These are phyloP conservation scores for Venturia oleaginea DNA, from an alignment of 2,329 filamentous ascomycete species.

Conservation along the genomic window DNA sequence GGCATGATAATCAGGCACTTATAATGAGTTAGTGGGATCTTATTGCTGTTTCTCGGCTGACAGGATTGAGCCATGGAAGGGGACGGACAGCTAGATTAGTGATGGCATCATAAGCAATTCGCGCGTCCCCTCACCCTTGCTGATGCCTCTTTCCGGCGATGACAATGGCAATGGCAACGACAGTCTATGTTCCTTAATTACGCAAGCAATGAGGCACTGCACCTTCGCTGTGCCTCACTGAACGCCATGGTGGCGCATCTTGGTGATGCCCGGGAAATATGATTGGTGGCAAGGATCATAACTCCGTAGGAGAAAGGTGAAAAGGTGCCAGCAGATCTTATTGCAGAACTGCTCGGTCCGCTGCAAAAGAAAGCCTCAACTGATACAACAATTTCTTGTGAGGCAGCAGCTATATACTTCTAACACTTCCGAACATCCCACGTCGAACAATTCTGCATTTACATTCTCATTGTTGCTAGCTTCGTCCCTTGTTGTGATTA, in stretches of 20 bases:
- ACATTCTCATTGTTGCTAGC: not conserved
- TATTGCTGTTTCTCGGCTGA: not conserved
- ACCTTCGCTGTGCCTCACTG: not conserved
- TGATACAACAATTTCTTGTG: not conserved
- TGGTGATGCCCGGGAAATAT: not conserved
- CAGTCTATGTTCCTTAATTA: not conserved
- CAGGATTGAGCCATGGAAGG: not conserved
- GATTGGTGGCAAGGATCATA: not conserved
- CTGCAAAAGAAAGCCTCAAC: not conserved
- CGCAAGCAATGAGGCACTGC: constrained; percentile 1
- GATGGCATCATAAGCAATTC: not conserved
- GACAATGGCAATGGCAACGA: not conserved
- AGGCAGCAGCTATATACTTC: not conserved
- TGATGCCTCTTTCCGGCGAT: not conserved
- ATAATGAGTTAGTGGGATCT: too few relatives aligned
- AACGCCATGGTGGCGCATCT: not conserved
- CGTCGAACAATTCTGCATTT: not conserved
- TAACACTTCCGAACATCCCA: not conserved
- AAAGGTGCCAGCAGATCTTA: not conserved
- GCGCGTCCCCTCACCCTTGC: not conserved
- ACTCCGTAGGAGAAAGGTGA: not conserved
- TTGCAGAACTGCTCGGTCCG: not conserved
- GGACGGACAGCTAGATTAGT: not conserved
- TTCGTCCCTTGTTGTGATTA: not conserved
- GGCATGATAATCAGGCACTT: not conserved